These are phyloP conservation scores for Salinomyces thailandicus DNA, from an alignment of 2,329 filamentous ascomycete species.

Conservation along the genomic window DNA sequence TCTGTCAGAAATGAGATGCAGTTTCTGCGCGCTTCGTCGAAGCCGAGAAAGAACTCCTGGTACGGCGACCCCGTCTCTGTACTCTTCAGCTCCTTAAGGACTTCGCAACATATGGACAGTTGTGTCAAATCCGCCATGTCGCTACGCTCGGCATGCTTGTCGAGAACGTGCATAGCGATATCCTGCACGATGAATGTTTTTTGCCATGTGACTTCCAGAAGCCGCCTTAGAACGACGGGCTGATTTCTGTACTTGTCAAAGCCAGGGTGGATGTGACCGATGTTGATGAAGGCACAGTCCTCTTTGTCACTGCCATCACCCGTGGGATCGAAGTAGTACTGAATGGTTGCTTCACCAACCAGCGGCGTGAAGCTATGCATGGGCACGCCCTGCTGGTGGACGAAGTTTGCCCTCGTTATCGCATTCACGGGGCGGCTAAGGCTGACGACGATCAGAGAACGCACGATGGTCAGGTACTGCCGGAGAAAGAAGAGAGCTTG, in stretches of 20 bases:
- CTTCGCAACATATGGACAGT: not conserved
- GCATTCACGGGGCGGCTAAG: not conserved
- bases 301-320: not conserved
- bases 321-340: not conserved
- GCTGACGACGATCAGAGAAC: constrained; percentile 1
- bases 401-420: not conserved
- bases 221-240: not conserved
- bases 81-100: not conserved
- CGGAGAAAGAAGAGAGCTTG: not conserved
- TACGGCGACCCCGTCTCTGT: not conserved
- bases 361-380: not conserved
- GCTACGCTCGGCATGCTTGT: not conserved
- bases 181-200: not conserved
- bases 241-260: constrained; percentile 1
- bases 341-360: not conserved
- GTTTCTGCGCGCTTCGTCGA: not conserved
- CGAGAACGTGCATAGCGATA: not conserved
- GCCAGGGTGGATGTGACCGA: constrained; percentile 2
- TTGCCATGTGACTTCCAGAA: constrained; percentile 1
- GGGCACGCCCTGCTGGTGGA: not conserved
- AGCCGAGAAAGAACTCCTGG: not conserved
- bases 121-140: not conserved
- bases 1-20: not conserved
- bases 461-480: not conserved
- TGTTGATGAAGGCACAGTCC: constrained; percentile 2